Base-by-base conservation (phyloP, 371 early-diverging fungal species). In the Mortierella sp. region DNA sequence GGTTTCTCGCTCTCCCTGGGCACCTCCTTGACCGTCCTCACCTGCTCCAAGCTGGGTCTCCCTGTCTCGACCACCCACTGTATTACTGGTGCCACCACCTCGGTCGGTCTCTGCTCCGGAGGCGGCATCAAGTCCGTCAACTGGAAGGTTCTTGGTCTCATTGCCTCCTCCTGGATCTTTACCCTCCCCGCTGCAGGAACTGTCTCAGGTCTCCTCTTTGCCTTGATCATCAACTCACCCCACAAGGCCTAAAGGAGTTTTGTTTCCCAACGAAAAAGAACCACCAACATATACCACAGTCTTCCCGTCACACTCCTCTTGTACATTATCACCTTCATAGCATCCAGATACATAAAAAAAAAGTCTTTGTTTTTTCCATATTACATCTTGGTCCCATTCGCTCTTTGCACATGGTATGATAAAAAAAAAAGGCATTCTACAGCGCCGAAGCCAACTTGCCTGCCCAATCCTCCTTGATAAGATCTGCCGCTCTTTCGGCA, bases 1-100 rank as follows among this genome's bases (percentile, higher is more conserved):
- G 97, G 96, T 21, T 97, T 96, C 89, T 87, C 93, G 55, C 93
- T 94, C 73, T 96, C 96, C 81, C 90, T 96, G 44, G 93, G 95
- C 64, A 94, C 96, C 57, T 94, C 96, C 48, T 88, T 97, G 31
- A 94, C 97, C 2, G 96, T 97, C n/a, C 83, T 97, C 71, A 95
- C 96, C 4, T 95, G 95, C 76, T 95, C 96, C 73, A 93, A 93
- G 86, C 77, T 96, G 53, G 95, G 94, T 69, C 79, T 97, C 40
- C 97, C 97, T 34, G 94, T 97, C 14, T 96, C 96, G 13, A 96
- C 97, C 9, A 97, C 97, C 5, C 97, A 96, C 80, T 97, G 97
- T 87, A 95, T 96, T 50, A 94, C 94, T 46, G 97, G 97, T 51
- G 93, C 97, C n/a, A 95, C 95, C 19, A 91, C 94, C 19, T 93